Conservation (phyloP, 2,329 filamentous ascomycete genomes). For the Aspergillus thermomutatus region DNA sequence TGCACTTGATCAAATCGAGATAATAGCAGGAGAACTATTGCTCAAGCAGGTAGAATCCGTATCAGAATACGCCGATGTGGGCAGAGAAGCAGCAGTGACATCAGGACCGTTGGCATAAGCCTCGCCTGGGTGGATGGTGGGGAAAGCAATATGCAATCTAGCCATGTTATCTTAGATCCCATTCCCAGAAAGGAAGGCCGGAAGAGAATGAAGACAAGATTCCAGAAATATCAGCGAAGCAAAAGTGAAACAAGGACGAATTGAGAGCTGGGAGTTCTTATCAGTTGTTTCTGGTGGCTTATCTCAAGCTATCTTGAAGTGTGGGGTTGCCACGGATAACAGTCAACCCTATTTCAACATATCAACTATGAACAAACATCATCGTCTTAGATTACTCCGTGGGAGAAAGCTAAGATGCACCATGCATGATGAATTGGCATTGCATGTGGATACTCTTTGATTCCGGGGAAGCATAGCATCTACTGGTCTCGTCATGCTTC, state of each 20-base stretch:
- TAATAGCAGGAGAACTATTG: background rate
- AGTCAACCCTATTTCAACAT: background rate
- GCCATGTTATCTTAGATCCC: background rate
- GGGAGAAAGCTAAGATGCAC: background rate
- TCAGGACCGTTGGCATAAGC: background rate
- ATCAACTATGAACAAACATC: no score
- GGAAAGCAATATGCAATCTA: background rate
- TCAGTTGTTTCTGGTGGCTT: background rate
- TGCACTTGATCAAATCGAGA: background rate
- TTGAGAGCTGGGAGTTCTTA: background rate
- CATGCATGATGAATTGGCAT: background rate
- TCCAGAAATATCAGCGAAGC: conserved; percentile 4
- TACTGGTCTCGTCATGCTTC: background rate
- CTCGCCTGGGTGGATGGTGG: background rate
- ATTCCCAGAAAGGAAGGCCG: conserved; percentile 20
- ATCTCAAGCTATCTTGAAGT: background rate
- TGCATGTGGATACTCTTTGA: background rate
- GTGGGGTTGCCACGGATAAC: background rate
- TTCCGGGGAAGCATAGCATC: background rate
- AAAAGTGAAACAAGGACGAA: background rate
- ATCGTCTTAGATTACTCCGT: background rate
- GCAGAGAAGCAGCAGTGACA: background rate
- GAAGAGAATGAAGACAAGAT: conserved; percentile 10
- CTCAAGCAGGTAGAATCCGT: background rate
- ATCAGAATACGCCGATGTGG: background rate